phyloP scores from a whole-genome alignment of 1,139 yeast species.

The Yamadazyma diospyri region DNA sequence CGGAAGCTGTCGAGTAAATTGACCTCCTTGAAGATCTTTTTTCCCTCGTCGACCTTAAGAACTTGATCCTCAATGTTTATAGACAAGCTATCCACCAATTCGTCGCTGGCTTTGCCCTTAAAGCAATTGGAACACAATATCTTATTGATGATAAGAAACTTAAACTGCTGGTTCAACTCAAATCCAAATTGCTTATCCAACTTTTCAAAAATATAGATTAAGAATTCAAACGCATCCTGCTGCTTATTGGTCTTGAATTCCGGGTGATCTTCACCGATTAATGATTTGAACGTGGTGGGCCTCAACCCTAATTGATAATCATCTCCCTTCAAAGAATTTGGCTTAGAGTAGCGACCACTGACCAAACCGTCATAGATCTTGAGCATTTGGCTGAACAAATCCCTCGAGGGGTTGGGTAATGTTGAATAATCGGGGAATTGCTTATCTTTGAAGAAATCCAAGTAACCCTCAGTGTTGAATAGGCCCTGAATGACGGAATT shows the following conservation, averaged over 20 bases:
- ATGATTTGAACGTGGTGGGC: constrained; percentile 70
- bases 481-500: constrained; percentile 78
- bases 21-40: constrained; percentile 46
- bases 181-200: constrained; percentile 53
- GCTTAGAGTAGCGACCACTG: constrained; percentile 70
- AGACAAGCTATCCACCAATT: constrained; percentile 65
- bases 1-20: constrained; percentile 51
- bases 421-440: constrained; percentile 24
- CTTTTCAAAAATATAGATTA: constrained; percentile 62
- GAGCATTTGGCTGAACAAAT: constrained; percentile 66
- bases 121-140: constrained; percentile 61
- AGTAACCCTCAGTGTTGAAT: constrained; percentile 36
- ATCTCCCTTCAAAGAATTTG: constrained; percentile 42
- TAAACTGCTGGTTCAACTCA: constrained; percentile 49
- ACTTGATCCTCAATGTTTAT: constrained; percentile 52
- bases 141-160: constrained; percentile 63
- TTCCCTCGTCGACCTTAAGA: constrained; percentile 38
- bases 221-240: constrained; percentile 93
- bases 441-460: constrained; percentile 27
- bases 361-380: constrained; percentile 77
- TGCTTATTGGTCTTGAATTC: constrained; percentile 87
- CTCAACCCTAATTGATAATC: constrained; percentile 73
- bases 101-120: constrained; percentile 54
- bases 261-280: constrained; percentile 72
- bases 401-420: constrained; percentile 54